Evolutionary conservation across 1,284 basidiomycete species (phyloP), one percentile per base, ranked within the genome.

Genomic region (Ustilago nuda): DNA sequence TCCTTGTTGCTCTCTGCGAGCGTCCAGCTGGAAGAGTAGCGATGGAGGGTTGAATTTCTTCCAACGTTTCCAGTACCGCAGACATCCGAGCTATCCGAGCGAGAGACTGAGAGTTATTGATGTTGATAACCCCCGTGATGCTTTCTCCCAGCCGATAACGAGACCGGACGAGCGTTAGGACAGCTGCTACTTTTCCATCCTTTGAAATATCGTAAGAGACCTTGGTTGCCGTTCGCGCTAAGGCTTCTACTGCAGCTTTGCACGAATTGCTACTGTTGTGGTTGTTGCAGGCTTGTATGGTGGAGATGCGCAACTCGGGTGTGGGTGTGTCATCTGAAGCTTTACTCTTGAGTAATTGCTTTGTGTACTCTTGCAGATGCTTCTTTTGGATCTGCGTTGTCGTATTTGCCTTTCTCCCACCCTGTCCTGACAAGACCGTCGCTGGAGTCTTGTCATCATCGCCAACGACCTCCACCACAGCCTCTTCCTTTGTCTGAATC

Each of bases 231-330:
- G 93, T 93, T 46, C 94, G 88, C 15, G 94, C 94, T 50, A 96
- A 87, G 52, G 96, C 91, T 87, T 97, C 94, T 1, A 98, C 93
- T 0, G 94, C 94, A 80, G 95, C 92, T 62, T 93, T 89, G 85
- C 94, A 97, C 0, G 92, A 27, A 27, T 27, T 56, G 37, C 51
- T 59, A n/a, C 51, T 58, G 17, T 43, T 39, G 12, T 55, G 51
- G 32, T 19, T 35, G 5, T 32, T 9, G 27, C 43, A 57, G 15
- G 56, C 23, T 27, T 27, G 37, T 0, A 51, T 15, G 4, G 63
- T n/a, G 6, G 69, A 23, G 2, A 56, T 43, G n/a, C 62, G 59
- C n/a, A 62, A 30, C 19, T 66, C 63, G 27, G 63, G 69, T 33
- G 62, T 4, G 2, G 51, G 19, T 19, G 57, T 30, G 1, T 65